Base-by-base conservation (phyloP, 352 stramenopile species). In the Chrysophaeum taylorii region DNA sequence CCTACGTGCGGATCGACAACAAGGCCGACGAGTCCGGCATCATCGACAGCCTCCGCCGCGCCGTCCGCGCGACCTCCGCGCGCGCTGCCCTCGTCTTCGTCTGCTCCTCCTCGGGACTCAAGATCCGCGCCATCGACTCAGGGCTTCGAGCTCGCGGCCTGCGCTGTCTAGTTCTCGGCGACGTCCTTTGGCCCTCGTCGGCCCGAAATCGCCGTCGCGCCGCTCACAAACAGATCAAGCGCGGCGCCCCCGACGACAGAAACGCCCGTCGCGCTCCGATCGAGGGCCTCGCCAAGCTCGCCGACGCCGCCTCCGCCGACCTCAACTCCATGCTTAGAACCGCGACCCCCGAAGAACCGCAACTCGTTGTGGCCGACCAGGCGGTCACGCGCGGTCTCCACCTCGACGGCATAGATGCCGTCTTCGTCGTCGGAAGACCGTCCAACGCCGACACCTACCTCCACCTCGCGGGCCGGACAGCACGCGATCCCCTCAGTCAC, bases 391-490 rank as follows among this genome's bases (percentile, higher is more conserved):
- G 78, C 62, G 78, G 78, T 38, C 66, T 82, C 9, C 75, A 82
- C 67, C 77, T 82, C 68, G 78, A 81, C 74, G 78, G 52, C 9
- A 70, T 82, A 41, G 78, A 82, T 54, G 41, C 68, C 69, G 75
- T 82, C 0, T 81, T 81, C 69, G 71, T 82, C 29, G 14, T 70
- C 2, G 73, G 79, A 18, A 70, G 73, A 27, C 60, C 75, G 31
- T 74, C 79, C 0, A 66, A 66, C 57, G 57, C 57, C 14, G 57
- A 66, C 57, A 37, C 57, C 5, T 66, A 45, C 57, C 2, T 66
- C 12, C 57, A 66, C 35, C 14, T 66, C 14, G 31, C 57, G 12
- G 57, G 57, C 57, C 57, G 57, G 33, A 35, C 36, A 23, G 57
- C 4, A 9, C 57, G 57, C 33, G 16, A 42, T 18, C 57, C 57